A percentile compares a stretch with the other conserved stretches of the same genome.
Evolutionary conservation across 148 eudicot species (phyloP).

Genomic region (Bassia scoparia): DNA sequence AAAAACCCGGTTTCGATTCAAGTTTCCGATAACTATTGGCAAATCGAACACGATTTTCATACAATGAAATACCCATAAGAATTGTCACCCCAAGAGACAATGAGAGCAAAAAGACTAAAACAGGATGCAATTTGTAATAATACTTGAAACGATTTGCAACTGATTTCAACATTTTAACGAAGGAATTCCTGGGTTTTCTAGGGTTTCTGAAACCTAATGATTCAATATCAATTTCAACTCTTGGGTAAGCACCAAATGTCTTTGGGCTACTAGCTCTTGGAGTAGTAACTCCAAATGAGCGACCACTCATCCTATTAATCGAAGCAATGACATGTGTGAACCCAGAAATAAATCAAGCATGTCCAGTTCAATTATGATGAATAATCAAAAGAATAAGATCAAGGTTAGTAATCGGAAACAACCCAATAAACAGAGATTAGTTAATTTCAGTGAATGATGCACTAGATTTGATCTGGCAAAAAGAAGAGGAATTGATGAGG

Average conservation of each 20-base stretch:
- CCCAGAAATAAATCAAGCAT: neutral
- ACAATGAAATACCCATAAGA: slow-evolving; percentile 41
- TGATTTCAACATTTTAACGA: slow-evolving; percentile 55
- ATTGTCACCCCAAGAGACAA: slow-evolving; percentile 51
- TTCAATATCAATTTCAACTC: slow-evolving; percentile 81
- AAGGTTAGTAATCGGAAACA: no score
- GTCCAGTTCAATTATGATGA: no score
- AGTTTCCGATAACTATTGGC: slow-evolving; percentile 32
- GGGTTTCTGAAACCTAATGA: slow-evolving; percentile 50
- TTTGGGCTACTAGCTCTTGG: slow-evolving; percentile 64
- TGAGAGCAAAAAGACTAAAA: slow-evolving; percentile 41
- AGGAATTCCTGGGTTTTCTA: slow-evolving; percentile 44
- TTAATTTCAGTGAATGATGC: no score
- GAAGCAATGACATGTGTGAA: slow-evolving; percentile 11
- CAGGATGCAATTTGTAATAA: slow-evolving; percentile 61
- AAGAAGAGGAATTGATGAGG: no score
- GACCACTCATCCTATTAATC: slow-evolving; percentile 52
- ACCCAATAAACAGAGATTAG: no score
- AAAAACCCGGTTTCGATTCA: slow-evolving; percentile 25
- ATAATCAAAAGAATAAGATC: no score
- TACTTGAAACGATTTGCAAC: slow-evolving; percentile 37
- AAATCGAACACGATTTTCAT: slow-evolving; percentile 32
- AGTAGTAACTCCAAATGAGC: slow-evolving; percentile 48
- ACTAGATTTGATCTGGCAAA: no score
- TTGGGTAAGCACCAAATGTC: slow-evolving; percentile 66